phyloP scores from a whole-genome alignment of 306 rosid genomes.

The Trifolium dubium region DNA sequence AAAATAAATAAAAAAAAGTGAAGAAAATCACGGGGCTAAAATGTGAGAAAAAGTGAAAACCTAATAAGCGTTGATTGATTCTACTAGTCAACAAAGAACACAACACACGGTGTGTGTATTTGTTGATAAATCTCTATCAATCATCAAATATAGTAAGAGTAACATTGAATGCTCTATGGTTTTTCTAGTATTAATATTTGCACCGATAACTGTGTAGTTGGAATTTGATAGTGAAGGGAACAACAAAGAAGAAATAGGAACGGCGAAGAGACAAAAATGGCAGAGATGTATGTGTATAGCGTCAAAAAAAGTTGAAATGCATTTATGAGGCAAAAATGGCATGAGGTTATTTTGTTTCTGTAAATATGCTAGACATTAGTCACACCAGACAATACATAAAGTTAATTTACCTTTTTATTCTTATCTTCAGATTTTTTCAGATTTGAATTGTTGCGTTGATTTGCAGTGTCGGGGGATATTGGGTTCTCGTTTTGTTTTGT shows the following conservation, averaged over 20 bases:
- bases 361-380: slow-evolving; percentile 32
- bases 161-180: slow-evolving; percentile 26
- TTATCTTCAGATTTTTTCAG: background rate
- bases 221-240: background rate
- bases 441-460: background rate
- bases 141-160: no score
- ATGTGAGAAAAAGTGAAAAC: background rate
- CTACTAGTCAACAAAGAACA: background rate
- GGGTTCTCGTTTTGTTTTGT: background rate
- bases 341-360: slow-evolving; percentile 32
- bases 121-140: slow-evolving; percentile 6
- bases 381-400: slow-evolving; percentile 13
- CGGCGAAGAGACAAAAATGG: slow-evolving; percentile 43
- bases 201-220: background rate
- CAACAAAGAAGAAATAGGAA: slow-evolving; percentile 1
- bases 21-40: slow-evolving; percentile 43
- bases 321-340: slow-evolving; percentile 36
- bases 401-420: slow-evolving; percentile 17
- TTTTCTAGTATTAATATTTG: background rate
- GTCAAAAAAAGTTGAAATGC: slow-evolving; percentile 35
- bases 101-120: background rate
- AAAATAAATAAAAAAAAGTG: no score
- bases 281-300: slow-evolving; percentile 49
- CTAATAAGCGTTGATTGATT: slow-evolving; percentile 2
- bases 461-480: slow-evolving; percentile 25